These are phyloP conservation scores for Aspergillus hiratsukae DNA, from an alignment of 2,329 filamentous ascomycete genomes.

Conservation along the genomic window DNA sequence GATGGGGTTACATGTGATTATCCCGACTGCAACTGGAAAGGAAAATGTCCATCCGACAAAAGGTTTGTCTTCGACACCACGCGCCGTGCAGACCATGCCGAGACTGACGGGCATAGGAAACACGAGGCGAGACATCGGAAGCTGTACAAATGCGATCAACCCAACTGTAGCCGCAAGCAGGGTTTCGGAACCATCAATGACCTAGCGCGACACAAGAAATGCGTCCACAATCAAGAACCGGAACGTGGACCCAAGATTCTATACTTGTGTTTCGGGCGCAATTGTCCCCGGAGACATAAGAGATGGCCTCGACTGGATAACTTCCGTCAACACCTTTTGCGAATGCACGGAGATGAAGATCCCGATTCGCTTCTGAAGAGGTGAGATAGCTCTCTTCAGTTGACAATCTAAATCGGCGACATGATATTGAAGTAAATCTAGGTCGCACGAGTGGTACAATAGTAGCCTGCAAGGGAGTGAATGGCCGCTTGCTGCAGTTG, in stretches of 20 bases:
- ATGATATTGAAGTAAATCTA: conserved; percentile 8
- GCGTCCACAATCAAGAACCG: conserved; percentile 57
- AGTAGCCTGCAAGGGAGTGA: conserved; percentile 19
- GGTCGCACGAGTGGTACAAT: conserved; percentile 35
- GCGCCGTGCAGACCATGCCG: background rate
- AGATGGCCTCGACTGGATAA: conserved; percentile 80
- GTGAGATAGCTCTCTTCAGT: conserved; percentile 32
- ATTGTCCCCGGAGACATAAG: conserved; percentile 60
- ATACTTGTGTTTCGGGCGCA: conserved; percentile 56
- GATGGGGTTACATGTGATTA: conserved; percentile 27
- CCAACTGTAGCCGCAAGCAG: conserved; percentile 53
- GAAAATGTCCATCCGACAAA: conserved; percentile 39
- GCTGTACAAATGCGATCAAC: conserved; percentile 57
- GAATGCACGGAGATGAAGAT: conserved; percentile 57
- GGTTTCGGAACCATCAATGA: conserved; percentile 81
- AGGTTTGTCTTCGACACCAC: conserved; percentile 22
- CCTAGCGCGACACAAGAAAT: conserved; percentile 70
- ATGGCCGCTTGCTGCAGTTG: conserved; percentile 11
- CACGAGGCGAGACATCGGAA: conserved; percentile 68
- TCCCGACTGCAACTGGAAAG: conserved; percentile 29
- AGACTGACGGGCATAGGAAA: conserved; percentile 54
- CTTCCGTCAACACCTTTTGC: conserved; percentile 71
- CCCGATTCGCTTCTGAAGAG: conserved; percentile 42
- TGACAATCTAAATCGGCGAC: background rate
- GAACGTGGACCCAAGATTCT: conserved; percentile 46